Evolutionary conservation across 2,329 filamentous ascomycete genomes (phyloP), one percentile per base, ranked within the genome.

Genomic region (Fusarium phyllophilum): DNA sequence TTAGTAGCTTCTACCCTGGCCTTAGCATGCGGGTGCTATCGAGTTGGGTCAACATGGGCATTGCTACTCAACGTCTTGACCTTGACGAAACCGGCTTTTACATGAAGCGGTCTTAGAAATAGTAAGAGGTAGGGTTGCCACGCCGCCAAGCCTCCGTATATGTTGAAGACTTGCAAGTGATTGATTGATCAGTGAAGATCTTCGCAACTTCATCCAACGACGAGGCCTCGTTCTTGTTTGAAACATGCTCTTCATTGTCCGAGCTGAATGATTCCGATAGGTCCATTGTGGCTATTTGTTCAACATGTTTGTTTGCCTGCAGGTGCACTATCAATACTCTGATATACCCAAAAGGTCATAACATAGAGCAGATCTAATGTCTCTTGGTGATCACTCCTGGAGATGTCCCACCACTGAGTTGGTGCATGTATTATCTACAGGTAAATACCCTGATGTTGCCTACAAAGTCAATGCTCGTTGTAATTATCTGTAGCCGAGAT

Each of bases 11-110:
- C 55, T 29, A 17, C 56, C 76, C 66, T 55, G 58, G 44, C 49
- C 44, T 59, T 73, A 77, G 55, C 69, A 75, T 74, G 75, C 64
- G 66, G 72, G 74, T 68, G 72, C 68, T 77, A 75, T 77, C 67
- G 56, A 58, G 18, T 59, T 36, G 33, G 48, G 51, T 36, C 26
- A 64, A 24, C 65, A 55, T 36, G 38, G 49, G 36, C 66, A 62
- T 66, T 55, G 46, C 39, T 42, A 26, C 58, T 62, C 58, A 68
- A 60, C 62, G 65, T 70, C 65, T 62, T 36, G 51, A 62, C 49
- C 38, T 56, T 29, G 72, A 64, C 60, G 66, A 71, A 70, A 58
- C 63, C 66, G 61, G 64, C 49, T 39, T 66, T 44, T 38, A 49
- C 52, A 46, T 57, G 70, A 66, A 61, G 71, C 48, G 60, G 59